A percentile compares a stretch with the other conserved stretches of the same genome.
Evolutionary conservation across 768 basidiomycete species (phyloP).

Genomic region (Mycena indigotica): DNA sequence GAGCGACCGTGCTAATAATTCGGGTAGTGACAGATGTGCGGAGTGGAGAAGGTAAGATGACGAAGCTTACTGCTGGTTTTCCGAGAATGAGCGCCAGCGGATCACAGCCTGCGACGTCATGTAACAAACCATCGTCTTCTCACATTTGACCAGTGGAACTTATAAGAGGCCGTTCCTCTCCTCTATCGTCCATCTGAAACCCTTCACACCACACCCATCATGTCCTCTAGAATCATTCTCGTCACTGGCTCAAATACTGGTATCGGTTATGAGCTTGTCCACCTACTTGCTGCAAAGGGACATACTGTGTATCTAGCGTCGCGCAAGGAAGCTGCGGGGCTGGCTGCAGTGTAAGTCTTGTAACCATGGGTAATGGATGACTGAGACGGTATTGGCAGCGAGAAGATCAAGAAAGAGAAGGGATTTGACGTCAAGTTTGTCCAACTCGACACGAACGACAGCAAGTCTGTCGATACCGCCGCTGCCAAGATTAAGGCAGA

Average conservation of each 20-base stretch:
- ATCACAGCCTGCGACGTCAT: no score
- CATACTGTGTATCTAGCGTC: slow-evolving; percentile 46
- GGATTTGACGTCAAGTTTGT: slow-evolving; percentile 32
- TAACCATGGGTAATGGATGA: background rate
- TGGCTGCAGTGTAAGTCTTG: slow-evolving; percentile 43
- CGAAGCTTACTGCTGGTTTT: no score
- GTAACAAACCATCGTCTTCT: no score
- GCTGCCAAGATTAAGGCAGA: slow-evolving; percentile 36
- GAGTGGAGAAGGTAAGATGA: no score
- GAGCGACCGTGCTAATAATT: no score
- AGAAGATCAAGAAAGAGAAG: slow-evolving; percentile 32
- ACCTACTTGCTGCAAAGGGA: slow-evolving; percentile 42
- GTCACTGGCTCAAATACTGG: slow-evolving; percentile 47
- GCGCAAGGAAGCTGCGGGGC: slow-evolving; percentile 41
- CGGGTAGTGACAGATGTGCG: no score
- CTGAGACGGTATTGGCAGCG: slow-evolving; percentile 27
- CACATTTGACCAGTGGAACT: no score
- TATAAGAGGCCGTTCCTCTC: no score
- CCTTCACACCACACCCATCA: no score
- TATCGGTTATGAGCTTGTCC: slow-evolving; percentile 48
- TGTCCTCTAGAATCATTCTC: slow-evolving; percentile 34
- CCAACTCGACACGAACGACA: slow-evolving; percentile 41
- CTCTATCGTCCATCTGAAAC: no score
- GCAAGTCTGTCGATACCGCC: slow-evolving; percentile 35
- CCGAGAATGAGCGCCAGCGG: no score